Conservation (phyloP, 805 yeast species). For the Starmerella riodocensis region DNA sequence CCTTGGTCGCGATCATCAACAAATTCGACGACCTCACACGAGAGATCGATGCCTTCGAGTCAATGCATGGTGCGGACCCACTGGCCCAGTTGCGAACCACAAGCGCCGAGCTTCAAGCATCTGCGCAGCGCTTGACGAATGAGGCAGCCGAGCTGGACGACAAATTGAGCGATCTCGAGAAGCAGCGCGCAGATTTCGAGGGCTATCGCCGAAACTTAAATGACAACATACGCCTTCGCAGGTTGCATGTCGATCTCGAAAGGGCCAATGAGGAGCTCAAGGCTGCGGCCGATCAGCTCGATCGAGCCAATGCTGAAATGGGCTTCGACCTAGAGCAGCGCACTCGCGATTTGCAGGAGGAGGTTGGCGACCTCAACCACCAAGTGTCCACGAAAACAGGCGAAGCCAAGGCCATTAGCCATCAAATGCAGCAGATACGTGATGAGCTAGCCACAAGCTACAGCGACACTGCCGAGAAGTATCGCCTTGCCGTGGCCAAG, state of each 20-base stretch:
- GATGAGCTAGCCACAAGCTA: constrained; percentile 60
- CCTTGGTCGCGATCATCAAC: not conserved
- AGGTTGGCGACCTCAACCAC: constrained; percentile 45
- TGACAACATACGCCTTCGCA: constrained; percentile 41
- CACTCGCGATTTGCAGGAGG: constrained; percentile 37
- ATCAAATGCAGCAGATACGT: constrained; percentile 45
- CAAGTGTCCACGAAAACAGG: constrained; percentile 68
- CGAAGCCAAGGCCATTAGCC: constrained; percentile 69
- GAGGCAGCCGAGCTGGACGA: not conserved
- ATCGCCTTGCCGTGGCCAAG: constrained; percentile 58
- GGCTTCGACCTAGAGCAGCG: constrained; percentile 45
- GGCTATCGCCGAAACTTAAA: constrained; percentile 49
- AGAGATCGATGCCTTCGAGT: constrained; percentile 10
- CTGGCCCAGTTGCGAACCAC: constrained; percentile 2
- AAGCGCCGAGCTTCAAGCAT: not conserved
- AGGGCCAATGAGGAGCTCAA: not conserved
- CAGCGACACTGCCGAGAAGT: constrained; percentile 47
- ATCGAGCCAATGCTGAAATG: constrained; percentile 33
- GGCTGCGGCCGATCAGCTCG: constrained; percentile 25
- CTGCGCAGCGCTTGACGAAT: not conserved
- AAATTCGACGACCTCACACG: constrained; percentile 7
- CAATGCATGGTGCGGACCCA: constrained; percentile 7
- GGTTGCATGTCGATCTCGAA: not conserved
- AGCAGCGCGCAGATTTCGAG: constrained; percentile 32
- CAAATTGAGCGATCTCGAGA: constrained; percentile 2